These are phyloP conservation scores for Coniochaeta sp. DNA, from an alignment of 2,329 filamentous ascomycete genomes.

Conservation along the genomic window DNA sequence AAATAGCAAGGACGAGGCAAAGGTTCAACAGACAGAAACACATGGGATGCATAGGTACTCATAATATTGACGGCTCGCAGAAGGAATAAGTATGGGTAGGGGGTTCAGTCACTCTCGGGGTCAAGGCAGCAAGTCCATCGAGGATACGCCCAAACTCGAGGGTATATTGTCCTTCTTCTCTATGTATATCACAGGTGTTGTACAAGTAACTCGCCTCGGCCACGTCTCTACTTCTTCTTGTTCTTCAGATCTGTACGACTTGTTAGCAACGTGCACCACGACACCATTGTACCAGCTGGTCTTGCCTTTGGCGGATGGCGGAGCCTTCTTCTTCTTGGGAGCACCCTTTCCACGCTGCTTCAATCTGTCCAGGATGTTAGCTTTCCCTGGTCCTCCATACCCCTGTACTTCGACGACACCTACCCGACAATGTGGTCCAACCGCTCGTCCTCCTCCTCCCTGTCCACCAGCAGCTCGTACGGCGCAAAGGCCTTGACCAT, in stretches of 20 bases:
- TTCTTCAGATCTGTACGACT: conserved; percentile 25
- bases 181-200: conserved; percentile 3
- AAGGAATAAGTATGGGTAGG: too few species aligned
- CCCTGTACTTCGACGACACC: conserved; percentile 15
- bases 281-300: background rate
- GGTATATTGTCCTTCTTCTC: conserved; percentile 2
- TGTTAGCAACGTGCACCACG: conserved; percentile 2
- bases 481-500: conserved; percentile 63
- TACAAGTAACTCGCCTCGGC: background rate
- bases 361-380: conserved; percentile 38
- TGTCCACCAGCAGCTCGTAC: conserved; percentile 55
- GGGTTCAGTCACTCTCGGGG: too few species aligned
- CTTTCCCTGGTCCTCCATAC: background rate
- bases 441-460: conserved; percentile 74
- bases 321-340: conserved; percentile 80
- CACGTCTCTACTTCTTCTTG: conserved; percentile 9
- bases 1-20: too few species aligned
- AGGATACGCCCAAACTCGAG: background rate
- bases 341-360: conserved; percentile 79
- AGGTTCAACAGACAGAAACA: too few species aligned
- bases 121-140: too few species aligned
- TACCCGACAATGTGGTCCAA: conserved; percentile 66
- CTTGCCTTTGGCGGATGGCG: conserved; percentile 25
- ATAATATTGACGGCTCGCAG: too few species aligned
- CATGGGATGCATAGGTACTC: too few species aligned